These are phyloP conservation scores for Knufia petricola DNA, from an alignment of 2,329 filamentous ascomycete species.

Conservation along the genomic window DNA sequence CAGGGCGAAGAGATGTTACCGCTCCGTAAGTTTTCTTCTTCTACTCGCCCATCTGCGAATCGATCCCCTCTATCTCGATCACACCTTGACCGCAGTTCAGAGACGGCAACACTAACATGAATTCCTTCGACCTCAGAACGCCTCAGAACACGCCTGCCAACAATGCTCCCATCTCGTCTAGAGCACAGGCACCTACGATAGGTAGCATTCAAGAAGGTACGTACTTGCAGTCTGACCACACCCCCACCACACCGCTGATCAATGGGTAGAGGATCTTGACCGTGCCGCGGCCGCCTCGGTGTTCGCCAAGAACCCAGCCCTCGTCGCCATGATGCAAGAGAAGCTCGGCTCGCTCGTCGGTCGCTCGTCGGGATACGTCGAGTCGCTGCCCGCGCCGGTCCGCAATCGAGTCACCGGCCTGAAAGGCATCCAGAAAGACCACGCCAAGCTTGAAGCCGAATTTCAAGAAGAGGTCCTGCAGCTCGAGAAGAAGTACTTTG, in stretches of 20 bases:
- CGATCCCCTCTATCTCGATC: not conserved
- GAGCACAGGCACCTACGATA: constrained; percentile 89
- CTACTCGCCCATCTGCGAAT: not conserved
- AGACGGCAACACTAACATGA: constrained; percentile 38
- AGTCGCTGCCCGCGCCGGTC: constrained; percentile 81
- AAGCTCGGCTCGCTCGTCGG: constrained; percentile 89
- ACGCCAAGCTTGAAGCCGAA: constrained; percentile 94
- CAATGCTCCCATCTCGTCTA: constrained; percentile 94
- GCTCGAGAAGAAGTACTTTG: constrained; percentile 99
- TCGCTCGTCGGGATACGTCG: constrained; percentile 93
- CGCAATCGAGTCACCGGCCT: constrained; percentile 88
- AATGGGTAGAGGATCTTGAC: constrained; percentile 70
- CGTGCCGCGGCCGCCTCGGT: constrained; percentile 78
- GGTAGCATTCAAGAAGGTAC: constrained; percentile 94
- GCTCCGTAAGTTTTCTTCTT: constrained; percentile 49
- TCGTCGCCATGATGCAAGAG: constrained; percentile 96
- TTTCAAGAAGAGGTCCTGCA: constrained; percentile 98
- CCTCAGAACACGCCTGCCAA: constrained; percentile 92
- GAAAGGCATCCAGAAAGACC: constrained; percentile 97
- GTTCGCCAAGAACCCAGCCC: constrained; percentile 88
- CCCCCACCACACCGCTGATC: constrained; percentile 16
- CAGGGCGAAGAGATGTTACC: constrained; percentile 22
- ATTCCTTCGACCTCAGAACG: constrained; percentile 52
- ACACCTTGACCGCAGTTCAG: constrained; percentile 60
- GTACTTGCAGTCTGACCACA: constrained; percentile 3